Conservation (phyloP, 192 early-diverging fungal genomes). For the Glomus cerebriforme region DNA sequence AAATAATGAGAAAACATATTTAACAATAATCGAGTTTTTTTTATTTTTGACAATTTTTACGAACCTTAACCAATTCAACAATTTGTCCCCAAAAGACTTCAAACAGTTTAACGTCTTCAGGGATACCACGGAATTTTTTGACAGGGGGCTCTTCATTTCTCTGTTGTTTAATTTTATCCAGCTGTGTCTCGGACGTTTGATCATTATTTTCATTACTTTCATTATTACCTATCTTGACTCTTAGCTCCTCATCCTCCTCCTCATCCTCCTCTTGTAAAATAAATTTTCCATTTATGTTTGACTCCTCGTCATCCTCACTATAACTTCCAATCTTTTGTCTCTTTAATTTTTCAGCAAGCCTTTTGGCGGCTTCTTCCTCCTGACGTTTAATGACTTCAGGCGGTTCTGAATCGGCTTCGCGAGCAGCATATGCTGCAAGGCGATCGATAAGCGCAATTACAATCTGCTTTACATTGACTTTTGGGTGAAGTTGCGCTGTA, state of each 20-base stretch:
- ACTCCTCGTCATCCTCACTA: constrained; percentile 36
- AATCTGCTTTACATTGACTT: constrained; percentile 96
- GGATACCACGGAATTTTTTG: constrained; percentile 72
- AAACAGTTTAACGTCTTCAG: constrained; percentile 87
- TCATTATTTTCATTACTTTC: not conserved
- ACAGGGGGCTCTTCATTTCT: constrained; percentile 41
- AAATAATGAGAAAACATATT: not conserved
- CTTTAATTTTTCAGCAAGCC: constrained; percentile 36
- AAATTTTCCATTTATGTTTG: not conserved
- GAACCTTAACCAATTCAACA: constrained; percentile 82
- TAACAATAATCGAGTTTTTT: not conserved
- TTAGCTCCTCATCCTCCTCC: constrained; percentile 19
- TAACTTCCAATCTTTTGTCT: constrained; percentile 29
- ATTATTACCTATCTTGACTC: not conserved
- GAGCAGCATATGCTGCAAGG: constrained; percentile 86
- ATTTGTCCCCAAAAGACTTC: constrained; percentile 98
- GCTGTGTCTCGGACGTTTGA: not conserved
- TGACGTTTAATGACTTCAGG: constrained; percentile 33
- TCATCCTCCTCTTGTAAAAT: constrained; percentile 46
- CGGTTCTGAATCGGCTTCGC: constrained; percentile 62
- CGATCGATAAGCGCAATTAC: constrained; percentile 96
- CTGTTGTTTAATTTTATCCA: constrained; percentile 11
- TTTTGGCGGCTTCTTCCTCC: constrained; percentile 48
- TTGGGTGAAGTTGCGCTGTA: constrained; percentile 85
- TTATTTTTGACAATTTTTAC: not conserved